Evolutionary conservation across 202 grass and related monocot genomes (phyloP), one percentile per base, ranked within the genome.

Genomic region (Carex arenaria): DNA sequence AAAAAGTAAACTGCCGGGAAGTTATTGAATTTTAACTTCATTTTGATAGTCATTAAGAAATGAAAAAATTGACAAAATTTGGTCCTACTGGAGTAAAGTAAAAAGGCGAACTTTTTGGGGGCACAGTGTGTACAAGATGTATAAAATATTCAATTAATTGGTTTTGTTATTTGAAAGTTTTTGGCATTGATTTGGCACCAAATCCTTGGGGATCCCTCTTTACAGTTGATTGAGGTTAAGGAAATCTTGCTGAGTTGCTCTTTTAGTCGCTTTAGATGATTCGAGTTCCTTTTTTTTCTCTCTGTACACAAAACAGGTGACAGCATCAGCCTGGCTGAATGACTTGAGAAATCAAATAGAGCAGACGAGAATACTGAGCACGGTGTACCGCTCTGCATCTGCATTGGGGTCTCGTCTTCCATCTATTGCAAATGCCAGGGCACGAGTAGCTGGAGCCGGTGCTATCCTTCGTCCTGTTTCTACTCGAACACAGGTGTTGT

Each of bases 341-440:
- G 96, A 98, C 83, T 86, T 98, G 47, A 89, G 93, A 79, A 92
- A 90, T 84, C 96, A 98, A 89, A 93, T 98, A 28, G 93, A 98
- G 84, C 93, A 93, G 72, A 98, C 91, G 22, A 91, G 96, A 85
- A 95, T 98, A 70, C 70, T 98, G 72, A 98, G 95, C 61, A 98
- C 95, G 34, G 94, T 98, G 36, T 98, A 93, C 72, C 93, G 95
- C 64, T 98, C 96, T 64, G 93, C 96, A 22, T 93, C 96, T 76
- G 96, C 96, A 38, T 89, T 98, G 78, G 96, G 93, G 45, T 98
- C 96, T 4, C 85, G 88, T 52, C 91, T 98, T 82, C 96, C 93
- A 81, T 98, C 96, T 83, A 98, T 98, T 62, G 96, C 93, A 4
- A 95, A 93, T 89, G 93, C 96, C 83, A 98, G 87, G 93, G 93